Evolutionary conservation across 257 asterid genomes (phyloP).

Genomic region (Eustoma russellianum): DNA sequence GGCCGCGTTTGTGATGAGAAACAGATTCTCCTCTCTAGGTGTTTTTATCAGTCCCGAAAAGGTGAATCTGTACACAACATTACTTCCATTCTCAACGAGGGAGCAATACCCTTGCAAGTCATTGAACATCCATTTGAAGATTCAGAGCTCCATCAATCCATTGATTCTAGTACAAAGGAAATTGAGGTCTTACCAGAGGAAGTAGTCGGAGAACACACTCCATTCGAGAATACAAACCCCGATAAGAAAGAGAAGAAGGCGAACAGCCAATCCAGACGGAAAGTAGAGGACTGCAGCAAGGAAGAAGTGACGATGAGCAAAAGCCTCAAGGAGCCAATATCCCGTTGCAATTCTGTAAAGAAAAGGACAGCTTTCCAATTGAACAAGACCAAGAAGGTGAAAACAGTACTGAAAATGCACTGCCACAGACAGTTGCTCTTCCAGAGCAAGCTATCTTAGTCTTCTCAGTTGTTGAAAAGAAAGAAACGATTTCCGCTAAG

Average conservation of each 20-base stretch:
- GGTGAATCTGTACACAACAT: neutral
- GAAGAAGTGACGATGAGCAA: neutral
- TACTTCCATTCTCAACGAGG: neutral
- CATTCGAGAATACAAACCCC: neutral
- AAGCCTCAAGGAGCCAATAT: neutral
- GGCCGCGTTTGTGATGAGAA: neutral
- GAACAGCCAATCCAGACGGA: slow-evolving; percentile 1
- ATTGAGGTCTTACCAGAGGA: neutral
- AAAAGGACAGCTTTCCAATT: neutral
- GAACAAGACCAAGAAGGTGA: neutral
- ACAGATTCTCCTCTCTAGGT: neutral
- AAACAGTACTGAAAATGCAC: neutral
- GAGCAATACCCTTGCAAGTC: neutral
- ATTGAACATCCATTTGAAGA: neutral
- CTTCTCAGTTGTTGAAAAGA: no score
- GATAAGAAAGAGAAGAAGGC: neutral
- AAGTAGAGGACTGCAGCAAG: neutral
- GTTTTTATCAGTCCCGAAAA: neutral
- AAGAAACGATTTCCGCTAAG: no score
- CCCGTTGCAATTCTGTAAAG: slow-evolving; percentile 3
- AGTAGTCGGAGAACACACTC: neutral
- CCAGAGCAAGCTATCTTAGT: neutral
- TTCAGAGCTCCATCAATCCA: neutral
- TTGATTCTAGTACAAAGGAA: neutral
- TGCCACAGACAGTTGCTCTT: neutral